Percentiles rank a stretch among this genome's conserved stretches.
phyloP scores from a whole-genome alignment of 129 eudicot genomes.

The Silybum marianum region DNA sequence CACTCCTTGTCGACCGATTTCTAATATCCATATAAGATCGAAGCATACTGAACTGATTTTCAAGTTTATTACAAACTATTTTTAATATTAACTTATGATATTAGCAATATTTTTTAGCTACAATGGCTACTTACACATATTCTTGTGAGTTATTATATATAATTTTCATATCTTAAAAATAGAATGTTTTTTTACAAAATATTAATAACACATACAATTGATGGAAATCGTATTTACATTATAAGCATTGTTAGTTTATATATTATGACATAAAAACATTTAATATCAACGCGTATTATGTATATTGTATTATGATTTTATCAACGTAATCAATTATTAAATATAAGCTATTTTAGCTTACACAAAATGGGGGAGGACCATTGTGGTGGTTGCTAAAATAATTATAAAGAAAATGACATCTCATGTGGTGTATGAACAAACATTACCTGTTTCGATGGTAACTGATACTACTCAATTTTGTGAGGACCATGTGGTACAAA shows the following conservation, averaged over 20 bases:
- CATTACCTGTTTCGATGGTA: constrained; percentile 38
- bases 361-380: constrained; percentile 25
- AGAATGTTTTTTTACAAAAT: neutral
- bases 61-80: neutral
- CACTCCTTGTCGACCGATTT: neutral
- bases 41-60: neutral
- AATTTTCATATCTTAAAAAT: no score
- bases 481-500: constrained; percentile 17
- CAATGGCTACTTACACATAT: neutral
- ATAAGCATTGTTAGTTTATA: neutral
- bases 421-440: constrained; percentile 42
- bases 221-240: neutral
- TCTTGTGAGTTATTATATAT: no score
- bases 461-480: constrained; percentile 10
- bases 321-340: neutral
- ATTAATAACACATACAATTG: neutral
- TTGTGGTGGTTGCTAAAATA: constrained; percentile 35
- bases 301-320: neutral
- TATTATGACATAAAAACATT: neutral
- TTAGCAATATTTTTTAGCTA: neutral
- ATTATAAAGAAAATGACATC: constrained; percentile 36
- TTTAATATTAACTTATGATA: neutral
- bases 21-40: neutral
- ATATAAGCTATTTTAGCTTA: neutral
- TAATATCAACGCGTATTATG: neutral